Percentiles rank a stretch among this genome's conserved stretches.
These are phyloP conservation scores for Irpex sp. DNA, from an alignment of 1,284 basidiomycete species.

Conservation along the genomic window DNA sequence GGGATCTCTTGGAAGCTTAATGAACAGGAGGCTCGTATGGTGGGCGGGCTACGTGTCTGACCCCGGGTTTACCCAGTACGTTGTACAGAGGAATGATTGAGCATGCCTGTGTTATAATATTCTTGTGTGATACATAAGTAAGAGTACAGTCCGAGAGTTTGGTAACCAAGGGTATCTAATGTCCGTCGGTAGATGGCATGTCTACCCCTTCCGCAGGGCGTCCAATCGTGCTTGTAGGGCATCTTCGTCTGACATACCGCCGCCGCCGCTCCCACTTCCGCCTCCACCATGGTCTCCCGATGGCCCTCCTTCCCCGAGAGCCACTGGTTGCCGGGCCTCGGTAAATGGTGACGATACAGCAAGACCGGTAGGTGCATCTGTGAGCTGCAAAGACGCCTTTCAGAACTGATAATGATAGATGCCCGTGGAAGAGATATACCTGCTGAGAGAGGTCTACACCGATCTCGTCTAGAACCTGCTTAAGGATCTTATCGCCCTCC, in stretches of 20 bases:
- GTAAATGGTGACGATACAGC: conserved; percentile 60
- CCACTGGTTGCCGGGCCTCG: conserved; percentile 73
- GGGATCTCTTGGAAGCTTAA: conserved; percentile 89
- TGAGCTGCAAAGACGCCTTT: conserved; percentile 51
- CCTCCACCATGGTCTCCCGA: conserved; percentile 37
- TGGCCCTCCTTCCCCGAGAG: conserved; percentile 63
- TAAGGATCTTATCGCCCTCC: conserved; percentile 94
- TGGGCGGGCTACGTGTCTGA: conserved; percentile 61
- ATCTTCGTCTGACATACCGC: conserved; percentile 74
- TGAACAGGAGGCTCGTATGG: conserved; percentile 72
- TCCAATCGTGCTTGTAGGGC: conserved; percentile 86
- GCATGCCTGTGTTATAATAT: background rate
- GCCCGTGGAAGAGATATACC: conserved; percentile 30
- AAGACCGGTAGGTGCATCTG: conserved; percentile 77
- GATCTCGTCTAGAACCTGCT: conserved; percentile 97
- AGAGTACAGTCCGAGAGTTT: background rate
- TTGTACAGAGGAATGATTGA: background rate
- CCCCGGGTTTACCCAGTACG: too few relatives aligned
- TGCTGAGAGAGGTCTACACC: conserved; percentile 91
- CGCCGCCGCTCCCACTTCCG: conserved; percentile 41
- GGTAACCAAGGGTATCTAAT: conserved; percentile 9
- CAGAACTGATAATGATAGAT: background rate
- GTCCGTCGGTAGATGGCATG: background rate
- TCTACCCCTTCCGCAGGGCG: conserved; percentile 65
- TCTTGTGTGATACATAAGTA: background rate